Evolutionary conservation across 2,329 filamentous ascomycete genomes (phyloP), one percentile per base, ranked within the genome.

Genomic region (Fusarium marasasianum): DNA sequence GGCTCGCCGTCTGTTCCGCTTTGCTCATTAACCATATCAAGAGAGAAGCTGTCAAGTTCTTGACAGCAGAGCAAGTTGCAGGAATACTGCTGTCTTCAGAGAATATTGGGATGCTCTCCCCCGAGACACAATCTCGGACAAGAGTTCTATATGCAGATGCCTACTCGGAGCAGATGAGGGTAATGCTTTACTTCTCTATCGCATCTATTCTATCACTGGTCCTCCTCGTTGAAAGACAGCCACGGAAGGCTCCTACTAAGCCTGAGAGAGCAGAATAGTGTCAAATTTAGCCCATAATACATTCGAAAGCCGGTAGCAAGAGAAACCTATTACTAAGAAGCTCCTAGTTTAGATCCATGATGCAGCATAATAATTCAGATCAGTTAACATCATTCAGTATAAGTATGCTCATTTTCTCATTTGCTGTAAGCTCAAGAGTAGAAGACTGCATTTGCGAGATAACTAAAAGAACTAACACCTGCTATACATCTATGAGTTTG

Each of bases 1-100:
- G 66, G n/a, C 71, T 73, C 7, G 71, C 71, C 8, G 35, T 63
- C 17, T 73, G 71, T 29, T 53, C 58, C 2, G 45, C 44, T 5
- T 54, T 61, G 58, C 29, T 61, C 29, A 53, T 61, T 8, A 54
- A 61, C 26, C 37, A 61, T 33, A 61, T 61, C 14, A 61, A 61
- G 31, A 37, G n/a, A n/a, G 45, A 61, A 43, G 45, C 58, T 20
- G n/a, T 12, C 22, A 61, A 54, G 6, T 61, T 43, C 37, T 20
- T 61, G 4, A 61, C 58, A 61, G n/a, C 5, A 11, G 58, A 54
- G 18, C 58, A 61, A 35, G 17, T 54, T 5, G 26, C 58, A 44
- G 12, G 41, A 9, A 61, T 61, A 43, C 38, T 61, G 13, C 47
- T 35, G 13, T 61, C 58, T 7, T 61, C 58, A 12, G 58, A 61